A percentile compares a stretch with the other conserved stretches of the same genome.
Evolutionary conservation across 441 rosid genomes (phyloP).

Genomic region (Oxalis stricta): DNA sequence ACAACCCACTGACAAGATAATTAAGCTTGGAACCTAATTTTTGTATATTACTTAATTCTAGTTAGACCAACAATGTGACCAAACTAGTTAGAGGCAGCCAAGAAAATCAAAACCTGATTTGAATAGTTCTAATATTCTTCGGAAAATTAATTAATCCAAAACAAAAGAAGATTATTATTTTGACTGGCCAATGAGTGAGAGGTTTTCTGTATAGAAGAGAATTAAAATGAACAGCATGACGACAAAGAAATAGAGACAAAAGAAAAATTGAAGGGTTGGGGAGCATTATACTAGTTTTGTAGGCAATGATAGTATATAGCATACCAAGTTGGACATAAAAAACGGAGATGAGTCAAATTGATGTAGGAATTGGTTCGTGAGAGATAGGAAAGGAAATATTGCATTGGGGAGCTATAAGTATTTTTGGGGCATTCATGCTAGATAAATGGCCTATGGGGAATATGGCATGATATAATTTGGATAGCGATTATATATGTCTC

Average conservation of each 20-base stretch:
- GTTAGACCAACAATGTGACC: too few species aligned
- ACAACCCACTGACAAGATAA: background rate
- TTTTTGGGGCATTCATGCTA: conserved; percentile 2
- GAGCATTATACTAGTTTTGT: too few species aligned
- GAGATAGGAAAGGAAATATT: background rate
- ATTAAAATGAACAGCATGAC: conserved; percentile 7
- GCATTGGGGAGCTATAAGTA: too few species aligned
- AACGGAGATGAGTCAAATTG: conserved; percentile 3
- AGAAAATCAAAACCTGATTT: too few species aligned
- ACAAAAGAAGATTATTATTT: background rate
- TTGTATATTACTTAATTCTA: too few species aligned
- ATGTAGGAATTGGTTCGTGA: background rate
- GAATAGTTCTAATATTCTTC: too few species aligned
- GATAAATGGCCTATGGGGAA: conserved; percentile 20
- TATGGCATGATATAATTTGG: background rate
- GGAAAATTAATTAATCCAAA: background rate
- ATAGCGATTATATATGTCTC: background rate
- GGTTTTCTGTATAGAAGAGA: conserved; percentile 13
- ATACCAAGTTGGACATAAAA: conserved; percentile 12
- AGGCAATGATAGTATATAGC: too few species aligned
- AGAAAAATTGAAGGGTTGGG: conserved; percentile 7
- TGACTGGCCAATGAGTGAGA: background rate
- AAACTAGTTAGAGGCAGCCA: too few species aligned
- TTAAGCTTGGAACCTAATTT: too few species aligned
- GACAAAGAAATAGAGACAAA: conserved; percentile 30